A percentile compares a stretch with the other conserved stretches of the same genome.
These are phyloP conservation scores for Nemania sp. DNA, from an alignment of 2,329 filamentous ascomycete species.

Conservation along the genomic window DNA sequence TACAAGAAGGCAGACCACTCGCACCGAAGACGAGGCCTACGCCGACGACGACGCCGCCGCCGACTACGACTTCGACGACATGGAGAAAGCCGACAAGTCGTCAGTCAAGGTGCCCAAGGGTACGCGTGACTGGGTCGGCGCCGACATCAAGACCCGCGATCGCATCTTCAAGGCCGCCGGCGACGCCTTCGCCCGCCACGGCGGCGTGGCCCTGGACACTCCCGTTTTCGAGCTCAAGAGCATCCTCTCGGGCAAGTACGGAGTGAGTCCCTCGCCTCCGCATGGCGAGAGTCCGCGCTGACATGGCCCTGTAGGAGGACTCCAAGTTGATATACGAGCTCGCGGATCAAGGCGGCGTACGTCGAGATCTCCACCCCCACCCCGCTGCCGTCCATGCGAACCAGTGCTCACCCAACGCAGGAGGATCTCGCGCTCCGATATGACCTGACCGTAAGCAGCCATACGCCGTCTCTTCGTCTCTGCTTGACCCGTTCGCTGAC, in stretches of 20 bases:
- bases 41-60: too few relatives aligned
- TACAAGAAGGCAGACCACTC: neutral
- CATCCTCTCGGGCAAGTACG: constrained; percentile 67
- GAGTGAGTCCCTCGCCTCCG: constrained; percentile 11
- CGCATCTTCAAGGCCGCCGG: constrained; percentile 68
- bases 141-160: constrained; percentile 79
- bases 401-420: constrained; percentile 10
- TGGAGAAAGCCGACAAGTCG: constrained; percentile 24
- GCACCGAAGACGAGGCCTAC: too few relatives aligned
- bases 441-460: constrained; percentile 64
- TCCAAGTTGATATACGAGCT: constrained; percentile 76
- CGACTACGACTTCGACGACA: too few relatives aligned
- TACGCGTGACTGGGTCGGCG: constrained; percentile 83
- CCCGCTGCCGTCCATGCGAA: neutral
- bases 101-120: constrained; percentile 86
- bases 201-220: constrained; percentile 71
- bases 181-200: constrained; percentile 62
- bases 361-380: constrained; percentile 63
- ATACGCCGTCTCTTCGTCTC: neutral
- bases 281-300: constrained; percentile 23
- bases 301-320: constrained; percentile 32
- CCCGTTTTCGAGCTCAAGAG: constrained; percentile 76
- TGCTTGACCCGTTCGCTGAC: neutral
- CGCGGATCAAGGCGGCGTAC: constrained; percentile 80
- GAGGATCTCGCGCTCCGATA: constrained; percentile 82